Base-by-base conservation (phyloP, 2,329 filamentous ascomycete species). In the Xylariaceae sp. region DNA sequence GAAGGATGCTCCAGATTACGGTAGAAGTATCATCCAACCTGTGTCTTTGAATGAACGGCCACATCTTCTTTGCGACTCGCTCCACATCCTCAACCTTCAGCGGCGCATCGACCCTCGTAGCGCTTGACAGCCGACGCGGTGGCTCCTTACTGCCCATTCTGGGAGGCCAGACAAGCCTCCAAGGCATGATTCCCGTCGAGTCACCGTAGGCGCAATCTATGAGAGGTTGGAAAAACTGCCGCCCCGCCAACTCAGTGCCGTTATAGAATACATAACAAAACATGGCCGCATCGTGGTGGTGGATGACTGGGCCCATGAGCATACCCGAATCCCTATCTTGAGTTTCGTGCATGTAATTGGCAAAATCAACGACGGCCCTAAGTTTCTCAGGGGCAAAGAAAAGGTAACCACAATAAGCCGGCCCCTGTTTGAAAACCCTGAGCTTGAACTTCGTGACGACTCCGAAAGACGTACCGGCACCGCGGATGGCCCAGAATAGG, bases 61-160 rank as follows among this genome's bases (percentile, higher is more conserved):
- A 60, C 27, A 70, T 66, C 2, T 42, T 52, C 2, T 62, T 55
- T 6, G 64, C 56, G 4, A 67, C 54, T 5, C 54, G 47, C 44
- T 64, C 51, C 19, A 63, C 54, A 39, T 70, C 67, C 0, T 49
- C 49, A 5, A 55, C 56, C 17, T 61, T 61, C 19, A 76, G 54
- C 0, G 73, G 71, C 21, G 71, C 62, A 6, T 67, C 64, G 50
- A 69, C 70, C 41, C 70, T 73, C 8, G 70, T 60, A 0, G 71
- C 72, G 44, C 73, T 71, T 47, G 71, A 58, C 6, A 61, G 47
- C 40, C 64, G 67, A 4, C 68, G 63, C 36, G 63, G 62, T n/a
- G n/a, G n/a, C n/a, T n/a, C n/a, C n/a, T n/a, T n/a, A n/a, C 0
- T 59, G 62, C 48, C 71, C 70, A 32, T 63, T 56, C 1, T 67